Percentiles rank a stretch among this genome's conserved stretches.
Conservation (phyloP, 306 rosid genomes). For the Trifolium subterraneum region DNA sequence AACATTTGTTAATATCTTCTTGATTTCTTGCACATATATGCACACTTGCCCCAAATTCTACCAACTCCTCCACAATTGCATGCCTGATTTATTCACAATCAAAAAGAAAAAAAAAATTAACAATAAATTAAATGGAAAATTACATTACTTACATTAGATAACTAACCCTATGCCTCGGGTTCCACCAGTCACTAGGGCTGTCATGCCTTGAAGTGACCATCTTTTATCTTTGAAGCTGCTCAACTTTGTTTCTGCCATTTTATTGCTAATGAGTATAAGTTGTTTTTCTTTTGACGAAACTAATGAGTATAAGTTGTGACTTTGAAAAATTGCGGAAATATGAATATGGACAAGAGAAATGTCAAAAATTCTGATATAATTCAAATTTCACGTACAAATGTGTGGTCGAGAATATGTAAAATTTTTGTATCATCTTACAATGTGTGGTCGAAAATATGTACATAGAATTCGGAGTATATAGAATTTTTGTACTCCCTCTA, state of each 20-base stretch:
- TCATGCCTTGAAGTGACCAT: slow-evolving; percentile 56
- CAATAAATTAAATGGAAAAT: neutral
- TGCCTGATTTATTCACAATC: slow-evolving; percentile 16
- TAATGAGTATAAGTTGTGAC: neutral
- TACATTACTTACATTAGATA: neutral
- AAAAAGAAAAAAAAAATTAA: neutral
- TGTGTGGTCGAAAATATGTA: no score
- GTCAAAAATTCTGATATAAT: neutral
- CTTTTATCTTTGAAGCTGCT: slow-evolving; percentile 29
- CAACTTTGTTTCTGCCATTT: slow-evolving; percentile 39
- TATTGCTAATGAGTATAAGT: neutral
- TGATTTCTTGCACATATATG: slow-evolving; percentile 48
- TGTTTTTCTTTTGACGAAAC: no score
- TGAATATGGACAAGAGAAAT: neutral
- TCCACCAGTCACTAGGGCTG: slow-evolving; percentile 51
- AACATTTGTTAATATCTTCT: slow-evolving; percentile 41
- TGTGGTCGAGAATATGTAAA: no score
- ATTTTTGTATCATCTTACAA: no score
- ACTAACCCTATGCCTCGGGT: slow-evolving; percentile 49
- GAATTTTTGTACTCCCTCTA: no score
- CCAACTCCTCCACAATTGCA: slow-evolving; percentile 53
- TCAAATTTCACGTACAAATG: no score
- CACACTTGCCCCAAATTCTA: slow-evolving; percentile 48
- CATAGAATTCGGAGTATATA: no score
- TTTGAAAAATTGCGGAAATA: neutral